phyloP scores from a whole-genome alignment of 306 rosid genomes.

The Corylus heterophylla region DNA sequence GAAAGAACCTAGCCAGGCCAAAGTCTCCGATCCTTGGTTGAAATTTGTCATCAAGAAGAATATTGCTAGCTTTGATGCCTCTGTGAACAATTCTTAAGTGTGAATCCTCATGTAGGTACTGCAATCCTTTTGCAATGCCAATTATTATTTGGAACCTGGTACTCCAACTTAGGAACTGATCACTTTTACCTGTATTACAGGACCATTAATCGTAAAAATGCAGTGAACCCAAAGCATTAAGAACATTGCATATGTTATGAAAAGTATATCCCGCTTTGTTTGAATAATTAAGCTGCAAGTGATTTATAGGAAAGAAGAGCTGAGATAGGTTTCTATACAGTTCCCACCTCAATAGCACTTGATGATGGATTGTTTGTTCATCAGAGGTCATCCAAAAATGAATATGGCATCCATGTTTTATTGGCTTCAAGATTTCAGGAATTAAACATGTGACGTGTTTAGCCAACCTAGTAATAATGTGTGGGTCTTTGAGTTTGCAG shows the following conservation, averaged over 20 bases:
- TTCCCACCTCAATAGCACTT: not conserved
- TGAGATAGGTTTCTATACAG: not conserved
- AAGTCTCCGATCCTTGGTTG: slow-evolving; percentile 92
- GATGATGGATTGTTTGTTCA: not conserved
- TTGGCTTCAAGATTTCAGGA: not conserved
- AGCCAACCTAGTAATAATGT: too few species aligned
- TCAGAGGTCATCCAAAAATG: not conserved
- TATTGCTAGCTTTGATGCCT: slow-evolving; percentile 92
- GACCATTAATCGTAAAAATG: slow-evolving; percentile 11
- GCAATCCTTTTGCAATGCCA: slow-evolving; percentile 87
- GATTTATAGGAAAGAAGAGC: not conserved
- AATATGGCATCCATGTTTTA: not conserved
- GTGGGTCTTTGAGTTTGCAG: too few species aligned
- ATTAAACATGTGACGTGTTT: not conserved
- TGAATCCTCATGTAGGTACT: slow-evolving; percentile 89
- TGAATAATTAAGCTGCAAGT: not conserved
- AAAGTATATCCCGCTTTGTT: not conserved
- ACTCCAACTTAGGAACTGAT: slow-evolving; percentile 65
- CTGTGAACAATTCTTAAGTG: slow-evolving; percentile 83
- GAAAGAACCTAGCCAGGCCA: slow-evolving; percentile 91
- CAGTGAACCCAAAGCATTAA: not conserved
- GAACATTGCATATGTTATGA: not conserved
- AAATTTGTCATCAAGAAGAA: slow-evolving; percentile 85
- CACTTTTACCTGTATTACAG: slow-evolving; percentile 47
- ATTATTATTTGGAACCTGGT: slow-evolving; percentile 71